Evolutionary conservation across 768 basidiomycete genomes (phyloP).

Genomic region (Tricholoma sp.): DNA sequence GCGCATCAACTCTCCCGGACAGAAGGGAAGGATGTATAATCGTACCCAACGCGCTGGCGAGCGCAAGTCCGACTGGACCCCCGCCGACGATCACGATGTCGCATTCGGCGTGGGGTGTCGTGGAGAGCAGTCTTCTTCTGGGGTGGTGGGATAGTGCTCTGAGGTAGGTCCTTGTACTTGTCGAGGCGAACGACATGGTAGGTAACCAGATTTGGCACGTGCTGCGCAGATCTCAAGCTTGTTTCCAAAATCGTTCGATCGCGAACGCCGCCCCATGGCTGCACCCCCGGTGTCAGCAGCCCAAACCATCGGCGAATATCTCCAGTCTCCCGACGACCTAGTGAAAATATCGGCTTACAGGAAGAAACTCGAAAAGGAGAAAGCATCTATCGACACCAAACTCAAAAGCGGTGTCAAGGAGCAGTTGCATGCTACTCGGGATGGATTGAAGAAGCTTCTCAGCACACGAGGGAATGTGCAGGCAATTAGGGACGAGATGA

Average conservation of each 20-base stretch:
- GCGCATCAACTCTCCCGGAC: too few species aligned
- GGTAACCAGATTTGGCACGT: constrained; percentile 3
- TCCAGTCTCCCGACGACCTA: constrained; percentile 92
- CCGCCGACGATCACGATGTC: constrained; percentile 96
- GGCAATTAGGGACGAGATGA: constrained; percentile 82
- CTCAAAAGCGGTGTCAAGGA: constrained; percentile 90
- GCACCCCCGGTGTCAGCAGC: constrained; percentile 67
- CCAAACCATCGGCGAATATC: constrained; percentile 82
- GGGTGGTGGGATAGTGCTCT: background rate
- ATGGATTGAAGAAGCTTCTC: constrained; percentile 79
- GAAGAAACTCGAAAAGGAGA: constrained; percentile 95
- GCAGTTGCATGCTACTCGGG: constrained; percentile 85
- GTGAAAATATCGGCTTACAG: constrained; percentile 82
- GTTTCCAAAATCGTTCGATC: too few species aligned
- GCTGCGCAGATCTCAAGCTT: background rate
- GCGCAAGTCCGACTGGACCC: constrained; percentile 85
- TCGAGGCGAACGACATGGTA: constrained; percentile 3
- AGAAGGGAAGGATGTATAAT: constrained; percentile 3
- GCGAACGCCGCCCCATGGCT: constrained; percentile 30
- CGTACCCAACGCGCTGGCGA: constrained; percentile 84
- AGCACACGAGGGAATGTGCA: constrained; percentile 75
- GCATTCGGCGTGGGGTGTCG: constrained; percentile 39
- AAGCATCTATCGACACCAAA: constrained; percentile 87
- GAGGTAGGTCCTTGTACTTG: background rate
- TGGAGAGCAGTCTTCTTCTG: constrained; percentile 8